A percentile compares a stretch with the other conserved stretches of the same genome.
These are phyloP conservation scores for Boletus tomentosulus DNA, from an alignment of 768 basidiomycete genomes.

Conservation along the genomic window DNA sequence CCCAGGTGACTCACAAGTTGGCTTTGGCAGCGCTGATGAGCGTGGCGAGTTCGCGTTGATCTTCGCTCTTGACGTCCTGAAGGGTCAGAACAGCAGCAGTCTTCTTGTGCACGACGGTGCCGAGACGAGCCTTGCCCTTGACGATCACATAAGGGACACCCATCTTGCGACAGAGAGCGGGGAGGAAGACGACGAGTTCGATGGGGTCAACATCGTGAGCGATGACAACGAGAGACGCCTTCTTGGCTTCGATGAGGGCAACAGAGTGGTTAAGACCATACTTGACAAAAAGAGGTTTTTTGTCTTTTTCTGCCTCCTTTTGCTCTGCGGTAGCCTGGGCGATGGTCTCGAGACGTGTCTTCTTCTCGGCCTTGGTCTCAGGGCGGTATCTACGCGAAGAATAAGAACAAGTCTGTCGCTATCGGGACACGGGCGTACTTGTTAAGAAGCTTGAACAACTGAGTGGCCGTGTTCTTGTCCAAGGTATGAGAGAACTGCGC, in stretches of 20 bases:
- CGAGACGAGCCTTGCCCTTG: conserved; percentile 97
- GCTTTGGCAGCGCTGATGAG: conserved; percentile 92
- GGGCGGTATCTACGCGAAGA: conserved; percentile 57
- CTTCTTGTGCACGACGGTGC: conserved; percentile 98
- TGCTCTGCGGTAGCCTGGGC: conserved; percentile 78
- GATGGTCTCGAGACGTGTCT: conserved; percentile 77
- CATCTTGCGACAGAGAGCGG: conserved; percentile 99
- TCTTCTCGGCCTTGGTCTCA: conserved; percentile 96
- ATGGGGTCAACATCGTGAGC: conserved; percentile 99
- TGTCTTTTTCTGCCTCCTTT: conserved; percentile 73
- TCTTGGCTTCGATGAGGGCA: conserved; percentile 95
- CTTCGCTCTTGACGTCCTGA: conserved; percentile 94
- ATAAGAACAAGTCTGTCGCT: not conserved
- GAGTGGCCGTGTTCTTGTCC: conserved; percentile 99
- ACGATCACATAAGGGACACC: conserved; percentile 98
- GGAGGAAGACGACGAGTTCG: conserved; percentile 97
- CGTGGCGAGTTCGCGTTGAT: conserved; percentile 88
- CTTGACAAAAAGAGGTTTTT: conserved; percentile 95
- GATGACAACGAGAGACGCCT: conserved; percentile 92
- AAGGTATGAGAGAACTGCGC: conserved; percentile 96
- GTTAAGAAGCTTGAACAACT: conserved; percentile 96
- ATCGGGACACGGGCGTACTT: conserved; percentile 46
- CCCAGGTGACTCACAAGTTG: conserved; percentile 73
- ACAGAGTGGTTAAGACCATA: conserved; percentile 97
- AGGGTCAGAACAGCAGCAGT: conserved; percentile 88